phyloP scores from a whole-genome alignment of 2,329 filamentous ascomycete species.

The Diplodia corticola region DNA sequence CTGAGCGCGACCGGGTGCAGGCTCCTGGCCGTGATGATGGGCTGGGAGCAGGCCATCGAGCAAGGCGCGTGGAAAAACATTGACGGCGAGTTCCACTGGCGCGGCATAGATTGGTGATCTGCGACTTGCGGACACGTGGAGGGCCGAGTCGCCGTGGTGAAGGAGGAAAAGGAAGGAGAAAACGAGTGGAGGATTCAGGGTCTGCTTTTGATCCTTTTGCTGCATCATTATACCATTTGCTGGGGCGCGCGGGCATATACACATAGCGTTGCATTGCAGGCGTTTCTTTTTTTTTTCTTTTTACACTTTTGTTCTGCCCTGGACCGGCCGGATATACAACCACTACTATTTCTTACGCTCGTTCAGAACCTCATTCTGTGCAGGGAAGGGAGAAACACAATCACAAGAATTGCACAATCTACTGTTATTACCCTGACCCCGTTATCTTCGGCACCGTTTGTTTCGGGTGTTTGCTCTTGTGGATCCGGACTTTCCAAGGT shows the following conservation, averaged over 20 bases:
- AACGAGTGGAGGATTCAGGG: neutral
- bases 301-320: neutral
- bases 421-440: too few relatives aligned
- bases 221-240: conserved; percentile 6
- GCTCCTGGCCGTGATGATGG: conserved; percentile 81
- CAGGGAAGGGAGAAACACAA: neutral
- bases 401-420: too few relatives aligned
- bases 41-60: conserved; percentile 62
- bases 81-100: conserved; percentile 42
- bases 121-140: neutral
- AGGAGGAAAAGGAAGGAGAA: too few relatives aligned
- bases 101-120: conserved; percentile 38
- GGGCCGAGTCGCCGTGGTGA: neutral
- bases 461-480: too few relatives aligned
- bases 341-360: neutral
- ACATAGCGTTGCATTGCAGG: conserved; percentile 16
- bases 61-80: conserved; percentile 12
- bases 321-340: neutral
- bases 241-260: neutral
- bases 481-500: too few relatives aligned
- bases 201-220: neutral
- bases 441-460: too few relatives aligned
- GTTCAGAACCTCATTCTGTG: neutral
- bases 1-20: conserved; percentile 69
- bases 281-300: neutral